Base-by-base conservation (phyloP, 2,329 filamentous ascomycete genomes). In the Alternaria arbusti region DNA sequence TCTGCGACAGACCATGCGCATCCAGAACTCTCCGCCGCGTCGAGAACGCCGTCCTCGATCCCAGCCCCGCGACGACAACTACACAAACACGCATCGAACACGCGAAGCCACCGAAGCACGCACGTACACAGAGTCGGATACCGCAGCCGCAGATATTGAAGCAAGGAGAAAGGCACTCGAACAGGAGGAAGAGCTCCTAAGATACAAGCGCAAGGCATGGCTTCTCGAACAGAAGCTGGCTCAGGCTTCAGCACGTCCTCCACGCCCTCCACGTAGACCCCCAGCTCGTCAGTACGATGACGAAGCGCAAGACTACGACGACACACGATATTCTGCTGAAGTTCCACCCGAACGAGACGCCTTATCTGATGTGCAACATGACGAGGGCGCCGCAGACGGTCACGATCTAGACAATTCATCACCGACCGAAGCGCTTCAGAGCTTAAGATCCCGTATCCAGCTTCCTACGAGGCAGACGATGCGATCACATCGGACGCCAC, bases 181-280 rank as follows among this genome's bases (percentile, higher is more conserved):
- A 26, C 59, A 59, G n/a, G 47, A 51, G 25, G 62, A 64, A 50
- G 64, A 64, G 57, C 45, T 67, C 4, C 46, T 64, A 8, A 47
- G 52, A 6, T 65, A 61, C 52, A 70, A 65, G 43, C 61, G 61
- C 22, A 66, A 58, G 26, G 58, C 32, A 8, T 61, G 57, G 44
- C 40, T 58, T 13, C 58, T 64, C 10, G 61, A 65, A 23, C 55
- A 61, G 17, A 58, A 67, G 25, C 59, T 65, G 9, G 59, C 65
- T 20, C 40, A 54, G 49, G 56, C 36, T 15, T 52, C 32, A 3
- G 58, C 40, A 43, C 50, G 17, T 55, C 23, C 50, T 25, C 36
- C 40, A 43, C 50, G 22, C 52, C 20, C 50, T 30, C 45, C 28
- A 20, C 25, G 45, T 30, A 50, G n/a, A n/a, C 55, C 9, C 20